Conservation (phyloP, 345 rosid species). For the Cardamine occulta region DNA sequence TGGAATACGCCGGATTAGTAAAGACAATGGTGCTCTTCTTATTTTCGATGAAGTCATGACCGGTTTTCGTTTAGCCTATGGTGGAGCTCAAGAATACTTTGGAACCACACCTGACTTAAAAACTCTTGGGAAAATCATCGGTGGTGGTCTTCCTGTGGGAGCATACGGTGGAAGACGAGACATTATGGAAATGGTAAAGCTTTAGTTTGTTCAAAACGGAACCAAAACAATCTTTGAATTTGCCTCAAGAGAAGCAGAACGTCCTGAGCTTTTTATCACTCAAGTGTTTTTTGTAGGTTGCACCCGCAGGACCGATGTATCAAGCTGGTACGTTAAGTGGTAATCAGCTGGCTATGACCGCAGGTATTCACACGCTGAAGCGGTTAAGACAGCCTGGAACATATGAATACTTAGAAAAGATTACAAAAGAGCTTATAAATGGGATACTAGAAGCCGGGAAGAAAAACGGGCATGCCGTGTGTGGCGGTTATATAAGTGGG, state of each 20-base stretch:
- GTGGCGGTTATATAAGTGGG: conserved; percentile 70
- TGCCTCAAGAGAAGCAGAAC: too few species aligned
- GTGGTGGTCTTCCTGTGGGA: conserved; percentile 88
- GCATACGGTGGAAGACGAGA: conserved; percentile 88
- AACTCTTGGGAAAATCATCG: conserved; percentile 82
- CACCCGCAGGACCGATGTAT: conserved; percentile 90
- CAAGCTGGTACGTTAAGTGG: conserved; percentile 91
- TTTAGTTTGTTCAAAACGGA: background rate
- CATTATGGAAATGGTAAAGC: conserved; percentile 71
- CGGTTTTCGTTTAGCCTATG: conserved; percentile 74
- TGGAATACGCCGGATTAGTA: conserved; percentile 51
- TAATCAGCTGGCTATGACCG: conserved; percentile 84
- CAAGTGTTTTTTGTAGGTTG: conserved; percentile 41
- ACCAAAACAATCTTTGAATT: too few species aligned
- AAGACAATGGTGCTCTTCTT: conserved; percentile 63
- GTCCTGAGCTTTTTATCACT: background rate
- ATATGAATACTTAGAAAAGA: conserved; percentile 68
- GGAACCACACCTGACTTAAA: conserved; percentile 74
- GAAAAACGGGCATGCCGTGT: conserved; percentile 74
- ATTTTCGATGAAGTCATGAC: conserved; percentile 92
- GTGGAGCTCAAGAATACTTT: conserved; percentile 86
- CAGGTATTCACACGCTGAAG: conserved; percentile 72
- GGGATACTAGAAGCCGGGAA: conserved; percentile 74
- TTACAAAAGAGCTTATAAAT: conserved; percentile 59
- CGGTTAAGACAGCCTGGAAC: conserved; percentile 66